phyloP scores from a whole-genome alignment of 352 stramenopile genomes.

The Plasmopara muralis region DNA sequence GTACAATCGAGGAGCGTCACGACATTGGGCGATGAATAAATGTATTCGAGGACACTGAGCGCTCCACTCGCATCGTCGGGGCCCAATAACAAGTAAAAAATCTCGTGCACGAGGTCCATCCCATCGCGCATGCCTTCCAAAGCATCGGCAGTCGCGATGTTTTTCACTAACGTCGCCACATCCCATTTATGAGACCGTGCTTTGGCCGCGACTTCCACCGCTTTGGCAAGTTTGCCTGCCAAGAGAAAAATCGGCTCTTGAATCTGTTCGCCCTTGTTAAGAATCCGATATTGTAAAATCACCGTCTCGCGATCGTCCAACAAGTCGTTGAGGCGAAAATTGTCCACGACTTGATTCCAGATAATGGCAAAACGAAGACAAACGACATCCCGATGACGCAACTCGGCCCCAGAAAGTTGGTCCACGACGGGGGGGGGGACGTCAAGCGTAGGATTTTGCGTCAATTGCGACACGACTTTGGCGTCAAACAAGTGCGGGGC shows the following conservation, averaged over 20 bases:
- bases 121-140: slow-evolving; percentile 56
- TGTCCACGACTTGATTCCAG: slow-evolving; percentile 85
- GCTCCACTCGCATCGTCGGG: slow-evolving; percentile 40
- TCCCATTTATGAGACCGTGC: slow-evolving; percentile 42
- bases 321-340: slow-evolving; percentile 78
- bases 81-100: slow-evolving; percentile 67
- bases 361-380: slow-evolving; percentile 77
- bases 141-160: slow-evolving; percentile 52
- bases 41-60: slow-evolving; percentile 54
- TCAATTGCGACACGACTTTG: slow-evolving; percentile 46
- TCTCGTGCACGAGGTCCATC: slow-evolving; percentile 47
- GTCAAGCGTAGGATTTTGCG: slow-evolving; percentile 28
- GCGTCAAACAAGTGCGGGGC: slow-evolving; percentile 64
- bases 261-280: slow-evolving; percentile 58
- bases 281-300: slow-evolving; percentile 78
- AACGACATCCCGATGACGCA: slow-evolving; percentile 44
- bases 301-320: slow-evolving; percentile 79
- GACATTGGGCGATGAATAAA: slow-evolving; percentile 53
- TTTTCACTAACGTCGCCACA: slow-evolving; percentile 43
- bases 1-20: slow-evolving; percentile 52
- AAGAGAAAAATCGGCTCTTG: slow-evolving; percentile 80
- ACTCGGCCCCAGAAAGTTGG: slow-evolving; percentile 10
- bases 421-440: slow-evolving; percentile 10
- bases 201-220: slow-evolving; percentile 52
- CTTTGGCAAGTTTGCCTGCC: slow-evolving; percentile 62